These are phyloP conservation scores for Lactuca sativa DNA, from an alignment of 129 eudicot species.

Conservation along the genomic window DNA sequence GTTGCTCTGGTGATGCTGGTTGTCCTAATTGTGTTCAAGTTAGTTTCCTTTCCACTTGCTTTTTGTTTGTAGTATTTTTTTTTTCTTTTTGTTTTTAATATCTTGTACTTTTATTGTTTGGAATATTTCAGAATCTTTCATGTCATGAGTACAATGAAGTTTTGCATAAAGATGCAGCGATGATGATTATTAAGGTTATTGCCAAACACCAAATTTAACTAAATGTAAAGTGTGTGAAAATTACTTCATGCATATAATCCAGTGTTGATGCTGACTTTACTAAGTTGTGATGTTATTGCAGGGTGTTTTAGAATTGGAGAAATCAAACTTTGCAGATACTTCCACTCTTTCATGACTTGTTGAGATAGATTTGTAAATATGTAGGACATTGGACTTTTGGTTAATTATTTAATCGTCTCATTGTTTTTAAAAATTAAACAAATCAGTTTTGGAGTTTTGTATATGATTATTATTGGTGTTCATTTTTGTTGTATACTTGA, in stretches of 20 bases:
- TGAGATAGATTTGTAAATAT: background rate
- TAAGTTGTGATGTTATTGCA: constrained; percentile 36
- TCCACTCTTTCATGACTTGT: constrained; percentile 5
- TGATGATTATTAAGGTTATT: constrained; percentile 81
- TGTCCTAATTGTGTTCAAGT: constrained; percentile 97
- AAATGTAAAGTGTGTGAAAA: too few relatives aligned
- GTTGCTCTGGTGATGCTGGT: constrained; percentile 76
- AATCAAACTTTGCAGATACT: constrained; percentile 26
- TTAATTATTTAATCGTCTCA: background rate
- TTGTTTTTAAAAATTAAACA: too few relatives aligned
- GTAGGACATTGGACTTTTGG: background rate
- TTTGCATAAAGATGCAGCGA: constrained; percentile 89
- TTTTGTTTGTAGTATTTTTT: background rate
- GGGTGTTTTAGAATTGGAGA: constrained; percentile 62
- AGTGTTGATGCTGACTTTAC: background rate
- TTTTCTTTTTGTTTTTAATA: background rate
- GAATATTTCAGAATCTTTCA: constrained; percentile 51
- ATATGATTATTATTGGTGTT: too few relatives aligned
- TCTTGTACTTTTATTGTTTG: background rate
- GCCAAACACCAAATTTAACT: background rate
- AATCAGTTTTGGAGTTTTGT: background rate
- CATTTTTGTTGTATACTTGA: background rate
- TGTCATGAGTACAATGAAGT: constrained; percentile 95
- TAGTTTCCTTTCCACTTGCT: constrained; percentile 13
- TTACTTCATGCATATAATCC: too few relatives aligned